Conservation (phyloP, 202 grass and related monocot genomes). For the Bolboschoenoplectus hybrid region DNA sequence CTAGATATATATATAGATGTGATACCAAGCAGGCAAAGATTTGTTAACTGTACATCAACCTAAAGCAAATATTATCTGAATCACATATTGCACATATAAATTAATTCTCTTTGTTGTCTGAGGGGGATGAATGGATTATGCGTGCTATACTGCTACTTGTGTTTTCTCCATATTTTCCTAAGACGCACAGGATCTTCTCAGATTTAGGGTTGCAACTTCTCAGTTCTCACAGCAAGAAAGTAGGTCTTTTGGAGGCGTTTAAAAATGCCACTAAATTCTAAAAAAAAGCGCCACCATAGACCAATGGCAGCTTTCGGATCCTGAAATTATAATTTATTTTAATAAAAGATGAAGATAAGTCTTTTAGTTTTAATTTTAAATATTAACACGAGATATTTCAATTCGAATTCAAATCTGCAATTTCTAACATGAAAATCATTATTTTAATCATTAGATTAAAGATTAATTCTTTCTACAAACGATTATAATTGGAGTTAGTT, state of each 20-base stretch:
- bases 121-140: background rate
- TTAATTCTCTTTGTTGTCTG: background rate
- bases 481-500: too few species aligned
- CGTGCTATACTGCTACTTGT: background rate
- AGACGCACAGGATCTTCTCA: background rate
- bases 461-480: too few species aligned
- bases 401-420: too few species aligned
- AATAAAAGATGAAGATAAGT: too few species aligned
- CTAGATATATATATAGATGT: background rate
- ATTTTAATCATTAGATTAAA: too few species aligned
- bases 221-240: background rate
- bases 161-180: background rate
- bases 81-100: constrained; percentile 9
- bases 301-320: background rate
- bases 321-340: too few species aligned
- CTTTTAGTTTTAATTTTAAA: too few species aligned
- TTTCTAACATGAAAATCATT: too few species aligned
- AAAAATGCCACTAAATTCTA: background rate
- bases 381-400: too few species aligned
- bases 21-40: background rate
- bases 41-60: background rate
- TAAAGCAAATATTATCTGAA: background rate
- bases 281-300: background rate
- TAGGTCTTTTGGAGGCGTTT: background rate
- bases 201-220: background rate